Percentiles rank a stretch among this genome's conserved stretches.
Conservation (phyloP, 345 rosid genomes). For the Salix udensis region DNA sequence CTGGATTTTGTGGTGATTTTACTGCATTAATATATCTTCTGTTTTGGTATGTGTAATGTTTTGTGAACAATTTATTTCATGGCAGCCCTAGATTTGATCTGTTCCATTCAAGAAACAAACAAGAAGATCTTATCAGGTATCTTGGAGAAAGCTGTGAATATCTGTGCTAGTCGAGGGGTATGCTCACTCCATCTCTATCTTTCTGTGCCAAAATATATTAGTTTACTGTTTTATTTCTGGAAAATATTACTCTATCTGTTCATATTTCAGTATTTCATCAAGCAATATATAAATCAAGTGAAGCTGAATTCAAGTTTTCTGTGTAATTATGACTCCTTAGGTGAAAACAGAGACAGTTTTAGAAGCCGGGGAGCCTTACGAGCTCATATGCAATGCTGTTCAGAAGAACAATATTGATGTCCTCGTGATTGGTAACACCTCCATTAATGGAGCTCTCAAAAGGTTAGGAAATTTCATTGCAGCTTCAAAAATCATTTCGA, state of each 20-base stretch:
- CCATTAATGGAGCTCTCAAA: background rate
- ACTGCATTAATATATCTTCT: no score
- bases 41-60: background rate
- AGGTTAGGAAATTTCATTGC: background rate
- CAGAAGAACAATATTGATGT: background rate
- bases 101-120: background rate
- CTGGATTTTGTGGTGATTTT: no score
- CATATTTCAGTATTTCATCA: no score
- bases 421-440: background rate
- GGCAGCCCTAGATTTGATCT: background rate
- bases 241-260: no score
- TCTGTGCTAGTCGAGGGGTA: background rate
- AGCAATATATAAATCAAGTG: background rate
- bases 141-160: background rate
- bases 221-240: no score
- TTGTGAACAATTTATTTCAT: background rate
- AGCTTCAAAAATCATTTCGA: no score
- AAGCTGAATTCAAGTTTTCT: background rate
- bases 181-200: background rate
- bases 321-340: background rate
- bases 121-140: background rate
- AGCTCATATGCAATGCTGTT: background rate
- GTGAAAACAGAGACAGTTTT: slow-evolving; percentile 5
- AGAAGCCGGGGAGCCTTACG: background rate
- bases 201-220: background rate